Evolutionary conservation across 495 filamentous ascomycete genomes (phyloP).

Genomic region (Arthonia radiata): DNA sequence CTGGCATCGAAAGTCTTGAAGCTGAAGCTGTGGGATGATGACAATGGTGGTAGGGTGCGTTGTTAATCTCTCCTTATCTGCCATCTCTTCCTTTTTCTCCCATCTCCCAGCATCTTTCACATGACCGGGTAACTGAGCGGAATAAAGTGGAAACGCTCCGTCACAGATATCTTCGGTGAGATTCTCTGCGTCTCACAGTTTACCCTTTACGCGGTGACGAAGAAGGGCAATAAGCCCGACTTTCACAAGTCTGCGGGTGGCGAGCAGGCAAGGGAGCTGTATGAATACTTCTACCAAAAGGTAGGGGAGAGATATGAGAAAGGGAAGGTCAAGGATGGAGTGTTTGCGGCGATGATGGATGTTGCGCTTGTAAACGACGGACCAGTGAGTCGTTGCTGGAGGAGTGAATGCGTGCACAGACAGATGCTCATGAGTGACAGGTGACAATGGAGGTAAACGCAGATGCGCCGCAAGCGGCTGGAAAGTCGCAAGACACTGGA

Average conservation of each 20-base stretch:
- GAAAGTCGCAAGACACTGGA: too few species aligned
- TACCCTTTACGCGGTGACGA: conserved; percentile 72
- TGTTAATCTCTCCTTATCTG: not conserved
- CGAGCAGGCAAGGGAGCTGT: conserved; percentile 52
- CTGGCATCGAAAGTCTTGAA: conserved; percentile 73
- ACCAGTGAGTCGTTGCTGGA: conserved; percentile 71
- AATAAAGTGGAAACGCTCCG: conserved; percentile 67
- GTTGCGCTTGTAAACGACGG: conserved; percentile 85
- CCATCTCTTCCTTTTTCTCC: conserved; percentile 2
- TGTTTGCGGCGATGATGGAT: conserved; percentile 98
- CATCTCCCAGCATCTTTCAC: conserved; percentile 3
- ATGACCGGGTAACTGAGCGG: not conserved
- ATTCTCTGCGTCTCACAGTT: conserved; percentile 97
- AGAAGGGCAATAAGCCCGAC: conserved; percentile 84
- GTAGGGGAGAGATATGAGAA: conserved; percentile 44
- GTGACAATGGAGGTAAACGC: too few species aligned
- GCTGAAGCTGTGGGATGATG: conserved; percentile 70
- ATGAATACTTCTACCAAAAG: conserved; percentile 56
- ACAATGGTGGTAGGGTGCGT: conserved; percentile 33
- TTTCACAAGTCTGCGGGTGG: conserved; percentile 73
- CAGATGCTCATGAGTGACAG: too few species aligned
- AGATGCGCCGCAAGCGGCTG: too few species aligned
- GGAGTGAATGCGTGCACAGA: too few species aligned
- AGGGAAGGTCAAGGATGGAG: conserved; percentile 73
- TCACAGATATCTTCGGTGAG: conserved; percentile 70